Evolutionary conservation across 2,329 filamentous ascomycete genomes (phyloP).

Genomic region (Helotiales sp.): DNA sequence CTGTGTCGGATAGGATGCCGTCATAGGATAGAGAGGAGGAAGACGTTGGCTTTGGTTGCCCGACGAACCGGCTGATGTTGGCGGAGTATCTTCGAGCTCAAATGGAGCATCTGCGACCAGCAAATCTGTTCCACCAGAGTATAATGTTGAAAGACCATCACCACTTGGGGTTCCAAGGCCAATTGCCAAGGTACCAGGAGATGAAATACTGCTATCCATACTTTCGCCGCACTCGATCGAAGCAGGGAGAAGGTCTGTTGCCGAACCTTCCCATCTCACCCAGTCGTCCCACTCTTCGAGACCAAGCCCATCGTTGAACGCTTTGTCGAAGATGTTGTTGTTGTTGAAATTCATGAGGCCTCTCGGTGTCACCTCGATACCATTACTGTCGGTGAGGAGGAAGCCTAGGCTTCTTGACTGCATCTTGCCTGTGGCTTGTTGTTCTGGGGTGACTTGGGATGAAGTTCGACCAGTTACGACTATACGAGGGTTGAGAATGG

Average conservation of each 20-base stretch:
- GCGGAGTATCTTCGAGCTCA: conserved; percentile 19
- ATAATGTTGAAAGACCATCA: conserved; percentile 13
- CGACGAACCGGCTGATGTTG: background rate
- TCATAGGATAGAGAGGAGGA: background rate
- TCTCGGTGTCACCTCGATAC: conserved; percentile 15
- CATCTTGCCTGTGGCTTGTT: conserved; percentile 1
- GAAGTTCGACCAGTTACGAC: background rate
- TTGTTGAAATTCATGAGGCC: background rate
- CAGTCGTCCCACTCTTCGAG: conserved; percentile 26
- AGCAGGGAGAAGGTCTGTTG: conserved; percentile 11
- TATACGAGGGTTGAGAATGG: too few species aligned
- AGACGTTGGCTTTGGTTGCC: background rate
- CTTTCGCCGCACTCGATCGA: conserved; percentile 9
- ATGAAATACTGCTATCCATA: conserved; percentile 20
- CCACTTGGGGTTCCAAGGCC: conserved; percentile 8
- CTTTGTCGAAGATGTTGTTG: conserved; percentile 27
- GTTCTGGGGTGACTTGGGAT: background rate
- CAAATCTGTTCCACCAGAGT: conserved; percentile 13
- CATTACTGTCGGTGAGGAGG: background rate
- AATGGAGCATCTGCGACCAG: conserved; percentile 20
- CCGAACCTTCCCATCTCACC: conserved; percentile 22
- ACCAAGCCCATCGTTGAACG: conserved; percentile 18
- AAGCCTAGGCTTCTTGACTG: conserved; percentile 16
- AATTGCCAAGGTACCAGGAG: conserved; percentile 13
- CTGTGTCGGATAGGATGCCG: background rate